phyloP scores from a whole-genome alignment of 2,329 filamentous ascomycete species.

The Albifimbria verrucaria region DNA sequence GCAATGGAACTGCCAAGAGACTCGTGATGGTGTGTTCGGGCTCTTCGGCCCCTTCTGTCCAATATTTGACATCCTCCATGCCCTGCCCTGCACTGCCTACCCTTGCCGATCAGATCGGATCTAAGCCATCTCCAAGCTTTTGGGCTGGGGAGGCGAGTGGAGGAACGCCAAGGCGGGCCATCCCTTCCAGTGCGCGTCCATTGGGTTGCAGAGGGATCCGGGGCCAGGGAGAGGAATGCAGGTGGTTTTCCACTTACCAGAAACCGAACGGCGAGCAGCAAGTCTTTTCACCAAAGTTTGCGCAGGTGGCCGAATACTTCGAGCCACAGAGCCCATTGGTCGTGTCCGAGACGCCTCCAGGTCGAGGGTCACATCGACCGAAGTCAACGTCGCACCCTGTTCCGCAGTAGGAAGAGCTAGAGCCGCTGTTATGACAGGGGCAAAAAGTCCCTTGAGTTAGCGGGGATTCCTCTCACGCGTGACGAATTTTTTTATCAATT shows the following conservation, averaged over 20 bases:
- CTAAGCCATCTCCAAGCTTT: neutral
- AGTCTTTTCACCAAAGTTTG: slow-evolving; percentile 25
- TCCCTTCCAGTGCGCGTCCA: neutral
- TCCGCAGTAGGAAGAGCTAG: slow-evolving; percentile 28
- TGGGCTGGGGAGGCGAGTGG: neutral
- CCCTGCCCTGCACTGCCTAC: neutral
- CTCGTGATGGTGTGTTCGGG: neutral
- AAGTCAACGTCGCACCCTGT: slow-evolving; percentile 34
- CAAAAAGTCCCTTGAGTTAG: slow-evolving; percentile 9
- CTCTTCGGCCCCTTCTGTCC: neutral
- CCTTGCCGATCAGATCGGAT: neutral
- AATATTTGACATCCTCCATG: neutral
- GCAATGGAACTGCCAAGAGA: neutral
- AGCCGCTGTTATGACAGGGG: slow-evolving; percentile 21
- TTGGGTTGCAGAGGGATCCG: neutral
- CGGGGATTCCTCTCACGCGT: neutral
- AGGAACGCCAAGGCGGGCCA: neutral
- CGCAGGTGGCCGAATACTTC: slow-evolving; percentile 26
- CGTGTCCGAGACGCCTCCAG: slow-evolving; percentile 21
- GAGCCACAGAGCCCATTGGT: slow-evolving; percentile 34
- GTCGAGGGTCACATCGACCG: slow-evolving; percentile 26
- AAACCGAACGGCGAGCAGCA: slow-evolving; percentile 34
- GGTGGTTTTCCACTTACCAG: slow-evolving; percentile 24
- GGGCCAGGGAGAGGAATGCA: neutral
- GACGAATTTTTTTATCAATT: no score